These are phyloP conservation scores for Xylaria sp. DNA, from an alignment of 2,329 filamentous ascomycete genomes.

Conservation along the genomic window DNA sequence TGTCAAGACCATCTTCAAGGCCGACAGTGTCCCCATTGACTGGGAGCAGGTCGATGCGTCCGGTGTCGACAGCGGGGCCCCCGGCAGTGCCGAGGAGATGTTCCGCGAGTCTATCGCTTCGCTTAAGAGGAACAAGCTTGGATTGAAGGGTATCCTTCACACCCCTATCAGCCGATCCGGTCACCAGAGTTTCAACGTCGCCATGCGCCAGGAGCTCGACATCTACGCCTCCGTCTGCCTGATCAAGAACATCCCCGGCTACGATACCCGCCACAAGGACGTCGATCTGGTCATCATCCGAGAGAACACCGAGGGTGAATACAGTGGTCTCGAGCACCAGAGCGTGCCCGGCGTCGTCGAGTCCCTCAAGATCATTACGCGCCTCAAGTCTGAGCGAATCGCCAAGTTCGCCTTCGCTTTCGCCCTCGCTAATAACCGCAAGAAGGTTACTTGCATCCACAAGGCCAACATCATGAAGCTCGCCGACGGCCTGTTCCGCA, in stretches of 20 bases:
- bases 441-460: constrained; percentile 99
- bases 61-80: constrained; percentile 80
- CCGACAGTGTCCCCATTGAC: constrained; percentile 96
- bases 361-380: constrained; percentile 99
- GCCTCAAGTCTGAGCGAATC: constrained; percentile 98
- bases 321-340: constrained; percentile 98
- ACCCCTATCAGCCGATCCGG: constrained; percentile 96
- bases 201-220: constrained; percentile 97
- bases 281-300: constrained; percentile 99
- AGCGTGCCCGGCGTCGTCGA: constrained; percentile 95
- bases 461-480: constrained; percentile 99
- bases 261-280: constrained; percentile 95
- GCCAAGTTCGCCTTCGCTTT: constrained; percentile 99
- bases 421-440: constrained; percentile 96
- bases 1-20: constrained; percentile 99
- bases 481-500: constrained; percentile 97
- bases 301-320: constrained; percentile 99
- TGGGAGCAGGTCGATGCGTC: constrained; percentile 99
- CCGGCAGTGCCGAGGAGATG: constrained; percentile 87
- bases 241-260: constrained; percentile 99
- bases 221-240: constrained; percentile 98
- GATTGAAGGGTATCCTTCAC: constrained; percentile 98
- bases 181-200: constrained; percentile 99
- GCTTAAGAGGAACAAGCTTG: constrained; percentile 97
- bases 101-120: constrained; percentile 96